Evolutionary conservation across 148 eudicot genomes (phyloP).

Genomic region (Vaccinium darrowii): DNA sequence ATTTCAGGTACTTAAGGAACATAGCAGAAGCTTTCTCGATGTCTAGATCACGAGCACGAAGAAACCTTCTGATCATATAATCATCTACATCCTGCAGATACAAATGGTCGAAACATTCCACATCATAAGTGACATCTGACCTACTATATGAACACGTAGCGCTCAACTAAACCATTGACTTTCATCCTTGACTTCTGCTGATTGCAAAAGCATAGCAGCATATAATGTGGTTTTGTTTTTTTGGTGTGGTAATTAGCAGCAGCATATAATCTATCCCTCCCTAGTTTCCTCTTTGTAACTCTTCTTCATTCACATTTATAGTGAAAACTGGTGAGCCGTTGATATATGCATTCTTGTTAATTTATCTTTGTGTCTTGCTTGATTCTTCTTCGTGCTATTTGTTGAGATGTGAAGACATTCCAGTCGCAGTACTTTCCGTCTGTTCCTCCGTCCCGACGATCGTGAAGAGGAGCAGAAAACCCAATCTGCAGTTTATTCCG

Average conservation of each 20-base stretch:
- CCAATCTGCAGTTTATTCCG: too few species aligned
- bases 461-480: too few species aligned
- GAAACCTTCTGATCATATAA: constrained; percentile 61
- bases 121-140: not conserved
- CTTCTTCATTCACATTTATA: not conserved
- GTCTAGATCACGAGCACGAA: constrained; percentile 71
- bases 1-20: constrained; percentile 55
- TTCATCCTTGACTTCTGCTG: not conserved
- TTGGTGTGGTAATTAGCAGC: too few species aligned
- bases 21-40: constrained; percentile 64
- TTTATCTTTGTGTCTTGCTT: not conserved
- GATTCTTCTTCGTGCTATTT: not conserved
- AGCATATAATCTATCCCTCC: not conserved
- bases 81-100: constrained; percentile 59
- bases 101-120: not conserved
- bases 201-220: not conserved
- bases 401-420: too few species aligned
- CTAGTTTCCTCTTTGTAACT: not conserved
- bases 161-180: not conserved
- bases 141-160: not conserved
- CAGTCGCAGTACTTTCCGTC: too few species aligned
- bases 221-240: too few species aligned
- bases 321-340: not conserved
- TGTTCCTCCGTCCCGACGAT: too few species aligned
- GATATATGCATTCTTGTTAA: not conserved